Base-by-base conservation (phyloP, 768 basidiomycete species). In the Asterophora lycoperdoides region DNA sequence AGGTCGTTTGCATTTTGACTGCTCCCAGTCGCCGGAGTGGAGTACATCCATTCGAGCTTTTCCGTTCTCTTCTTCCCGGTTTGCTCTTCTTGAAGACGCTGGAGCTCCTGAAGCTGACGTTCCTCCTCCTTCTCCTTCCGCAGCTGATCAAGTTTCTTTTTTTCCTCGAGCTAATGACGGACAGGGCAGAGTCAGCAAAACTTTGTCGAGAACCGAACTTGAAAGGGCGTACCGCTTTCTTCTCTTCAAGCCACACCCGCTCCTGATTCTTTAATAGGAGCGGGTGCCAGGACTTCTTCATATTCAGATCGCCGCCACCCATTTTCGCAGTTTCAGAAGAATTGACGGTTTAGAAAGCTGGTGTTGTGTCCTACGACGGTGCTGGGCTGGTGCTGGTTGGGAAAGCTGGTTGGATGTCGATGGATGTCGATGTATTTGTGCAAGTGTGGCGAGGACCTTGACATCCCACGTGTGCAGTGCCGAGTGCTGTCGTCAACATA, bases 211-310 rank as follows among this genome's bases (percentile, higher is more conserved):
- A 20, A 32, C 14, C 29, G 15, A 34, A 44, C 45, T 17, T 14
- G 28, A 14, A 19, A 39, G 8, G 13, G 77, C 89, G 60, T 64
- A 91, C 92, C 46, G 93, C 93, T 64, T 90, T 87, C 80, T 95
- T 93, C 70, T 99, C 96, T 68, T 95, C 89, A 48, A 97, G 79
- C 95, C 96, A 98, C 61, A 98, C 96, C 80, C 89, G 83, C 83
- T 95, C 92, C 85, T 97, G 95, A 72, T 95, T 95, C 66, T 92
- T 93, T 69, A 96, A 69, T 70, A 95, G 89, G 78, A 93, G 84
- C 79, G 94, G 94, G 67, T 97, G 94, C 94, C 94, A 97, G 56
- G 91, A 93, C 80, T 96, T 95, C 72, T 90, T 96, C 94, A 98
- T 98, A 64, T 98, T 98, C 65, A 97, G 77, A 68, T 97, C 94